Evolutionary conservation across 345 rosid species (phyloP).

Genomic region (Stellera chamaejasme): DNA sequence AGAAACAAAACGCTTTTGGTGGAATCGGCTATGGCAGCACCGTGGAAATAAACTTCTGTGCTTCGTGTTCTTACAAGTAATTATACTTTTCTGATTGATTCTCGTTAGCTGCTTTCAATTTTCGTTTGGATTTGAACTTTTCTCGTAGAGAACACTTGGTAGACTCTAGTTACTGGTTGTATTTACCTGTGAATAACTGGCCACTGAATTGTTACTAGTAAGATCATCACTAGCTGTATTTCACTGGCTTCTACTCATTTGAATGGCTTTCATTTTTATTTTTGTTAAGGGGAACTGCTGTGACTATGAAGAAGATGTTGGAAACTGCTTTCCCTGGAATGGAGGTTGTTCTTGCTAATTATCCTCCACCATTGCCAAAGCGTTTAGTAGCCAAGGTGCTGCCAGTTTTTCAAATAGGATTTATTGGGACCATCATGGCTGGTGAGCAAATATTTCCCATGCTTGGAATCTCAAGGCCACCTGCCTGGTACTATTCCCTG

Average conservation of each 20-base stretch:
- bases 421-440: conserved; percentile 58
- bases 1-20: conserved; percentile 36
- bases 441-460: conserved; percentile 76
- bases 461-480: conserved; percentile 60
- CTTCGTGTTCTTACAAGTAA: conserved; percentile 80
- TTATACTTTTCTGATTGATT: background rate
- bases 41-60: conserved; percentile 67
- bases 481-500: conserved; percentile 62
- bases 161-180: background rate
- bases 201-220: background rate
- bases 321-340: conserved; percentile 70
- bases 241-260: background rate
- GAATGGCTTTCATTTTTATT: background rate
- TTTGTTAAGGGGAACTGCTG: conserved; percentile 59
- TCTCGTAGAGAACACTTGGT: background rate
- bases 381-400: conserved; percentile 55
- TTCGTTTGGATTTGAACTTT: background rate
- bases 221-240: background rate
- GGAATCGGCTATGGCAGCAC: conserved; percentile 58
- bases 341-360: conserved; percentile 67
- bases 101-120: background rate
- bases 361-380: conserved; percentile 72
- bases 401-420: conserved; percentile 62
- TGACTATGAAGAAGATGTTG: conserved; percentile 75
- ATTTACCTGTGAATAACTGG: background rate